Base-by-base conservation (phyloP, 2,329 filamentous ascomycete species). In the Beauveria rudraprayagi region DNA sequence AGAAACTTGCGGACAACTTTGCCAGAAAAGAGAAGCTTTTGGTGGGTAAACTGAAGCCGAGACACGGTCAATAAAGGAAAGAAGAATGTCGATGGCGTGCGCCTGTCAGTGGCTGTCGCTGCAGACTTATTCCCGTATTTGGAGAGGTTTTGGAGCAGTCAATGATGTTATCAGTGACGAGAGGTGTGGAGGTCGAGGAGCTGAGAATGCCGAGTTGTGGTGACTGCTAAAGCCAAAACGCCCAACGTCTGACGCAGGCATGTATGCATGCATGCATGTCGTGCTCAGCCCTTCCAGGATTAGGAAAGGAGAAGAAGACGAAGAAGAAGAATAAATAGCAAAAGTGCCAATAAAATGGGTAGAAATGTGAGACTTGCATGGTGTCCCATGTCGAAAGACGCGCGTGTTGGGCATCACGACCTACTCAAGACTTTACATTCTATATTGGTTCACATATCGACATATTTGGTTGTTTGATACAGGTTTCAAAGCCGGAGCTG, bases 221-320 rank as follows among this genome's bases (percentile, higher is more conserved):
- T 14, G 51, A 46, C 43, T 19, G 43, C n/a, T 11, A 11, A 19
- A 19, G 19, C 26, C 34, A 37, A 34, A n/a, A 7, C 26, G 11
- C 41, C 41, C 34, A 28, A 19, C 5, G 34, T 11, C 34, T 28
- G 46, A 44, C 34, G 40, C 47, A 52, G 37, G 37, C 43, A 26
- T 59, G 24, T 22, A 44, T 51, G 56, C 47, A 59, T 52, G 47
- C 46, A 59, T 59, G 56, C 47, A 43, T 59, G 56, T 59, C 47
- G 56, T 52, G 56, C 56, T 59, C 56, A 59, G 56, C 56, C 47
- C 17, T 51, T 22, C 47, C 40, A 37, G 40, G 56, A 16, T 56
- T 24, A 19, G 16, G 17, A 43, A 43, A 9, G 19, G 22, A 6
- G 41, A 47, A 10, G n/a, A 30, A 50, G 34, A 37, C 11, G 34